phyloP scores from a whole-genome alignment of 2,329 filamentous ascomycete genomes.

The Lachnellula arida region DNA sequence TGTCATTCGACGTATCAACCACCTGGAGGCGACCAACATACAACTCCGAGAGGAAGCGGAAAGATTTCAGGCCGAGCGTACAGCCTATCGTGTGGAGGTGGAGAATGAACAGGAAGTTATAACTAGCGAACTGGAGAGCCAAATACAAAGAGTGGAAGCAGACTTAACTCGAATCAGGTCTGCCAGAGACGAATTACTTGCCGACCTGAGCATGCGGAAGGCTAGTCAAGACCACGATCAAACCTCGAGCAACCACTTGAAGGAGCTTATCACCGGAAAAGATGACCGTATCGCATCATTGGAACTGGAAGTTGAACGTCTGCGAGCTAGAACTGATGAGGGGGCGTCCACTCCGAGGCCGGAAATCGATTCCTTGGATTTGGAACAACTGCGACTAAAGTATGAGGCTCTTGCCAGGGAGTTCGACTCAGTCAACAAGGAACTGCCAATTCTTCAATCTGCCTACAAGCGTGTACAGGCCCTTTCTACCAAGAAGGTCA shows the following conservation, averaged over 20 bases:
- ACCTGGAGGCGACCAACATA: constrained; percentile 82
- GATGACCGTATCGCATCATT: constrained; percentile 76
- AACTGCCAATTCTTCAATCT: constrained; percentile 82
- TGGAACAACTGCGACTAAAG: constrained; percentile 69
- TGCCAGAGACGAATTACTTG: constrained; percentile 76
- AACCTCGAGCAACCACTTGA: constrained; percentile 65
- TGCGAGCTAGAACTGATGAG: constrained; percentile 54
- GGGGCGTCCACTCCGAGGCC: constrained; percentile 38
- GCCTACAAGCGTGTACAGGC: constrained; percentile 88
- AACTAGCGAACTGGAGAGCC: constrained; percentile 73
- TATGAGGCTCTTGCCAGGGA: constrained; percentile 73
- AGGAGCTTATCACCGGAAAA: constrained; percentile 73
- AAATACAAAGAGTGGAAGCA: constrained; percentile 73
- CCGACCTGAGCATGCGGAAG: constrained; percentile 76
- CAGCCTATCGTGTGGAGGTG: constrained; percentile 72
- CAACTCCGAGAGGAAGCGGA: constrained; percentile 80
- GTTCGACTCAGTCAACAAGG: constrained; percentile 78
- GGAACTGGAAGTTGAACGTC: constrained; percentile 74
- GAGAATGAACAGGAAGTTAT: constrained; percentile 73
- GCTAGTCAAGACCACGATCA: constrained; percentile 73
- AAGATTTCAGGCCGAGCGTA: constrained; percentile 79
- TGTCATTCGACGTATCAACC: constrained; percentile 85
- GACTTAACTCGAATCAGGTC: constrained; percentile 84
- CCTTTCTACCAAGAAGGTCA: constrained; percentile 79
- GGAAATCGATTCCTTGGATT: constrained; percentile 53